phyloP scores from a whole-genome alignment of 805 yeast species.

The Wickerhamomyces subpelliculosus region DNA sequence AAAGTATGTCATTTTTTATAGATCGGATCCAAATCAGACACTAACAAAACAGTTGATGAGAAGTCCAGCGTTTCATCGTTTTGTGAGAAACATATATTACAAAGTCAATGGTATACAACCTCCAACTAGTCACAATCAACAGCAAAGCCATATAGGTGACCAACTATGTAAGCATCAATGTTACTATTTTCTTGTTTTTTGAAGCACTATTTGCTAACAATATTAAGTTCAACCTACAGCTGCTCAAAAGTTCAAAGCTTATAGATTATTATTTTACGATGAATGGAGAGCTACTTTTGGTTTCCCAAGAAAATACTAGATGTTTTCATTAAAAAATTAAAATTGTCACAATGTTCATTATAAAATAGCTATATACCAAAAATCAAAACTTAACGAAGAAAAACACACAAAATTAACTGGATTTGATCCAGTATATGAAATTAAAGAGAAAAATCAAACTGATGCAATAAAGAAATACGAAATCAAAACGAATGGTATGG shows the following conservation, averaged over 20 bases:
- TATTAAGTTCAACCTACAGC: slow-evolving; percentile 38
- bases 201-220: background rate
- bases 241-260: slow-evolving; percentile 55
- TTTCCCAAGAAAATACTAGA: slow-evolving; percentile 25
- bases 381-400: background rate
- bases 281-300: slow-evolving; percentile 54
- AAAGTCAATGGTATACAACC: slow-evolving; percentile 48
- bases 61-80: slow-evolving; percentile 52
- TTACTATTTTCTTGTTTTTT: too few species aligned
- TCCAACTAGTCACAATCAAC: slow-evolving; percentile 28
- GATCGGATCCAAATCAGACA: background rate
- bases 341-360: background rate
- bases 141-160: too few species aligned
- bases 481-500: background rate
- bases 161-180: too few species aligned
- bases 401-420: background rate
- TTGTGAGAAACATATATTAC: slow-evolving; percentile 59
- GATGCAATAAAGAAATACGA: background rate
- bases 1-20: slow-evolving; percentile 17
- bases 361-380: background rate
- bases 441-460: background rate
- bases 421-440: background rate
- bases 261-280: slow-evolving; percentile 47
- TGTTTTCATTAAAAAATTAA: background rate
- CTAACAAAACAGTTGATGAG: slow-evolving; percentile 34